Evolutionary conservation across 768 basidiomycete genomes (phyloP).

Genomic region (Agaricus subrufescens): DNA sequence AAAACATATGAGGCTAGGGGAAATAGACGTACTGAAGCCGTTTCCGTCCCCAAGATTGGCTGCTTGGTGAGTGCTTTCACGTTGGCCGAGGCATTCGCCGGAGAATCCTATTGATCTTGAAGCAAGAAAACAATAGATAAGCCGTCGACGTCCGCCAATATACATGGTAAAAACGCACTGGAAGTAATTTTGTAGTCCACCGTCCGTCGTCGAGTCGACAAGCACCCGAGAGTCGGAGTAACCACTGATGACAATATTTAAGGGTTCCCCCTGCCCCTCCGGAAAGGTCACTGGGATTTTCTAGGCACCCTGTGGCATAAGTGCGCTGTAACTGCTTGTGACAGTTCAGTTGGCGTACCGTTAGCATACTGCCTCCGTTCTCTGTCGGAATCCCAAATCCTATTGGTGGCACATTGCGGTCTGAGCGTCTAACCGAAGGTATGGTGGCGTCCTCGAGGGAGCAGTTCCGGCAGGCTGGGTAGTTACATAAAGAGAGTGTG

Average conservation of each 20-base stretch:
- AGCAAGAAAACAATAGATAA: neutral
- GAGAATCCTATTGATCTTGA: slow-evolving; percentile 66
- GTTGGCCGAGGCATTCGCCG: slow-evolving; percentile 82
- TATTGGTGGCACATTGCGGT: slow-evolving; percentile 35
- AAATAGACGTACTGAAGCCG: slow-evolving; percentile 50
- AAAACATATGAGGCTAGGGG: neutral
- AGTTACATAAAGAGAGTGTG: slow-evolving; percentile 14
- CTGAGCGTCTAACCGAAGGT: neutral
- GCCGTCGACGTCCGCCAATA: neutral
- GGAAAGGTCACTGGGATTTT: slow-evolving; percentile 56
- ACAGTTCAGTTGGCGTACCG: slow-evolving; percentile 40
- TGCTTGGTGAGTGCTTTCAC: slow-evolving; percentile 59
- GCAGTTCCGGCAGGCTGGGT: slow-evolving; percentile 12
- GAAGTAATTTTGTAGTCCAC: slow-evolving; percentile 81
- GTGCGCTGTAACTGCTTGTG: neutral
- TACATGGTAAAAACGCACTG: slow-evolving; percentile 43
- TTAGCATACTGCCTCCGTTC: slow-evolving; percentile 65
- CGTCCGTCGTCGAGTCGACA: slow-evolving; percentile 50
- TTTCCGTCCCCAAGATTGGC: slow-evolving; percentile 84
- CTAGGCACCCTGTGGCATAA: slow-evolving; percentile 24
- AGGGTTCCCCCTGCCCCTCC: slow-evolving; percentile 75
- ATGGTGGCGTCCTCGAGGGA: slow-evolving; percentile 13
- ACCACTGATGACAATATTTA: slow-evolving; percentile 78
- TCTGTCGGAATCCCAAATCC: slow-evolving; percentile 59
- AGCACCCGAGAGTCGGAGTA: slow-evolving; percentile 71